Base-by-base conservation (phyloP, 192 early-diverging fungal genomes). In the Jimgerdemannia lactiflua region DNA sequence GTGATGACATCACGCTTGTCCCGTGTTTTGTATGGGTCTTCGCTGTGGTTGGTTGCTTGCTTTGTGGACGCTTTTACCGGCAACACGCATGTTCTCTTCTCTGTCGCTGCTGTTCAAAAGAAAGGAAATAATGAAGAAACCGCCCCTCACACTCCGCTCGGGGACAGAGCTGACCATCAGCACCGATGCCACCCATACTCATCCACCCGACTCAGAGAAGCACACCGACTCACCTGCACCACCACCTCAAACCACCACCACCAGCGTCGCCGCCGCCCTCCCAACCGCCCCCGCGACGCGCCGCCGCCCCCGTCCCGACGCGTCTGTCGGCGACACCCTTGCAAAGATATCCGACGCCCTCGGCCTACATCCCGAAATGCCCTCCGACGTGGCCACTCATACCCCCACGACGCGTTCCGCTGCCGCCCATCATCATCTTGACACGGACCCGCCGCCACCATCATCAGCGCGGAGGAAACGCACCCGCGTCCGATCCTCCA, bases 401-500 rank as follows among this genome's bases (percentile, higher is more conserved):
- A 6, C 49, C 6, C 8, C 14, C 49, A 59, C 49, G 8, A 4
- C 65, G 29, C 43, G 40, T n/a, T 73, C 49, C 4, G n/a, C 64
- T 1, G 65, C 29, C 42, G 17, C 64, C 41, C 64, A 75, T 39
- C 42, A 64, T 20, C 39, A 19, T 54, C 49, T 0, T 14, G 14
- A 59, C 8, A 59, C 49, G 18, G 40, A 9, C 49, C 72, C 4
- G 75, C 77, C 41, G 77, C 77, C 54, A 76, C 74, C 44, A 78
- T 77, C 44, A 76, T 78, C 44, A 67, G 70, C 54, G 79, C 77
- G 10, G 49, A 78, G 18, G 76, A 59, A 59, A 14, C 49, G 77
- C 20, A 67, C 75, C 59, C 80, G 80, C 9, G 42, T 75, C 20
- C 68, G 78, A 18, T 74, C 78, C 43, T 71, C 76, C 9, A 75